These are phyloP conservation scores for Globisporangium acanthophoron DNA, from an alignment of 352 stramenopile species.

Conservation along the genomic window DNA sequence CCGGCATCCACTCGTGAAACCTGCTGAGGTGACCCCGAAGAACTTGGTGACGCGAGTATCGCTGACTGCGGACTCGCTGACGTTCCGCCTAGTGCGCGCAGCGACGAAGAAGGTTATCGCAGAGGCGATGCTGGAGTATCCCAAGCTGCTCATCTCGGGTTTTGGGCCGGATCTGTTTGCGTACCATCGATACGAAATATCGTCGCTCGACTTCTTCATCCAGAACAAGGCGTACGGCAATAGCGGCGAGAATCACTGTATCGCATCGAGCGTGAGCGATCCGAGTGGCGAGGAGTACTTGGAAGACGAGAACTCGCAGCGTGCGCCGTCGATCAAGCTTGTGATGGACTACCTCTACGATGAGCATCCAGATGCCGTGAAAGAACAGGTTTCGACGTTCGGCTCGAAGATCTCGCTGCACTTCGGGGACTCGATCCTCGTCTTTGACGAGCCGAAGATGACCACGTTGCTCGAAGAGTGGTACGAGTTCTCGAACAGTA, in stretches of 20 bases:
- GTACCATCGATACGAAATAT: slow-evolving; percentile 71
- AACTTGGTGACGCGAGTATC: slow-evolving; percentile 42
- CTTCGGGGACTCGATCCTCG: slow-evolving; percentile 60
- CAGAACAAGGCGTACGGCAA: slow-evolving; percentile 53
- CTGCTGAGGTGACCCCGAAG: slow-evolving; percentile 49
- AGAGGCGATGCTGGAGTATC: slow-evolving; percentile 44
- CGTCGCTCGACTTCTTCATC: slow-evolving; percentile 68
- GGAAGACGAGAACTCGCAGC: slow-evolving; percentile 9
- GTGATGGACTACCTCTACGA: slow-evolving; percentile 68
- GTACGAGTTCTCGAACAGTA: slow-evolving; percentile 45
- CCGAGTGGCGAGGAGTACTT: slow-evolving; percentile 1
- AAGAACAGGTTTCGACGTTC: slow-evolving; percentile 45
- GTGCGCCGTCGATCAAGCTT: slow-evolving; percentile 32
- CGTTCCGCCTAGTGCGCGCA: slow-evolving; percentile 68
- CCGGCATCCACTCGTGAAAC: slow-evolving; percentile 56
- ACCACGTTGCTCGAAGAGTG: slow-evolving; percentile 51
- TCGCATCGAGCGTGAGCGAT: slow-evolving; percentile 63
- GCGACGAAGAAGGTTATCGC: slow-evolving; percentile 54
- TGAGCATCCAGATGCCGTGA: slow-evolving; percentile 50
- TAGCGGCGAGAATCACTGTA: slow-evolving; percentile 45
- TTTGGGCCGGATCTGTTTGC: slow-evolving; percentile 78
- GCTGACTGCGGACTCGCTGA: slow-evolving; percentile 51
- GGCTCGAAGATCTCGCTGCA: slow-evolving; percentile 65
- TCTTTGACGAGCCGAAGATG: slow-evolving; percentile 76
- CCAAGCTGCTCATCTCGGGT: slow-evolving; percentile 51